Percentiles rank a stretch among this genome's conserved stretches.
phyloP scores from a whole-genome alignment of 2,329 filamentous ascomycete genomes.

The Fusarium falciforme region DNA sequence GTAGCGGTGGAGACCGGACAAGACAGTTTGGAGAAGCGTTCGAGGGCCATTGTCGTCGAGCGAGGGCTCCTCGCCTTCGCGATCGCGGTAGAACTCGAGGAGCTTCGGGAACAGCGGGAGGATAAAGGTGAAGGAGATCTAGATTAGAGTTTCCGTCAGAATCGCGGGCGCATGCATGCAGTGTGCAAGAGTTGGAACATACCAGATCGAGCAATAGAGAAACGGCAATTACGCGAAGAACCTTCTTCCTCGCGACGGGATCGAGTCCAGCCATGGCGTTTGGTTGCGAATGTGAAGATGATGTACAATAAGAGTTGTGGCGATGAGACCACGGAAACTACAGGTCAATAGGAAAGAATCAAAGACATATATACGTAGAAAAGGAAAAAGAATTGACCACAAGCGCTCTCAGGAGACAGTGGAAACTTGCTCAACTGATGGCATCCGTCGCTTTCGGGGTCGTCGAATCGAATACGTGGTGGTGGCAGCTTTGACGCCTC shows the following conservation, averaged over 20 bases:
- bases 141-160: slow-evolving; percentile 11
- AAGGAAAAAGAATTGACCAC: slow-evolving; percentile 7
- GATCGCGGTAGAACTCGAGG: slow-evolving; percentile 93
- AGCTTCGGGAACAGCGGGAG: slow-evolving; percentile 95
- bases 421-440: slow-evolving; percentile 37
- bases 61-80: slow-evolving; percentile 70
- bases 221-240: slow-evolving; percentile 87
- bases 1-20: slow-evolving; percentile 90
- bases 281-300: slow-evolving; percentile 5
- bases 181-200: slow-evolving; percentile 36
- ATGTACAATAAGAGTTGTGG: neutral
- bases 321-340: neutral
- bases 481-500: slow-evolving; percentile 28
- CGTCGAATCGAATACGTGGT: slow-evolving; percentile 28
- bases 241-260: slow-evolving; percentile 75
- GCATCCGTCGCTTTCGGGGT: slow-evolving; percentile 19
- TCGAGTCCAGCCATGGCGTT: slow-evolving; percentile 59
- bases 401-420: slow-evolving; percentile 32
- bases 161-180: neutral
- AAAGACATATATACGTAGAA: neutral
- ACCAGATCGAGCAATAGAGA: slow-evolving; percentile 92
- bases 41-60: slow-evolving; percentile 57
- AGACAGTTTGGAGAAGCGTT: slow-evolving; percentile 81
- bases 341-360: neutral
- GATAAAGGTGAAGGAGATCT: slow-evolving; percentile 99